Conservation (phyloP, 2,329 filamentous ascomycete species). For the Ophiognomonia clavigignenti-juglandacearum region DNA sequence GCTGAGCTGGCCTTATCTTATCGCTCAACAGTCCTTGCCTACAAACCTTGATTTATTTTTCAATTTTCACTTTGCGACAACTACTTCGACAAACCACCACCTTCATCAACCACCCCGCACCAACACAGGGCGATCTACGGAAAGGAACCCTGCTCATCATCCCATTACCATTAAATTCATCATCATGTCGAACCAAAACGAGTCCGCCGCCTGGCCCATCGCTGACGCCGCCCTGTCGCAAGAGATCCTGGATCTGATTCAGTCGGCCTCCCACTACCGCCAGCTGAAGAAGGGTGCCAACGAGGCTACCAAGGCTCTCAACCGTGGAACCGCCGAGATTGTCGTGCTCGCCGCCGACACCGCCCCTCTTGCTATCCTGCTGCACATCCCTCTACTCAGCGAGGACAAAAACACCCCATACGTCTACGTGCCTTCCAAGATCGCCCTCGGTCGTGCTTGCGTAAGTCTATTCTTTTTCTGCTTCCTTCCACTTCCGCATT, state of each 20-base stretch:
- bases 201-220: constrained; percentile 57
- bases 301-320: constrained; percentile 81
- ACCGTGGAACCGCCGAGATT: constrained; percentile 85
- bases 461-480: not conserved
- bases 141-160: constrained; percentile 50
- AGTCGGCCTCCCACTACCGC: constrained; percentile 63
- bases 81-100: not conserved
- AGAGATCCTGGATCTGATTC: constrained; percentile 77
- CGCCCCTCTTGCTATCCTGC: constrained; percentile 77
- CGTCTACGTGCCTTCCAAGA: constrained; percentile 71
- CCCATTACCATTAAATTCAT: not conserved
- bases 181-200: constrained; percentile 27
- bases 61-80: no score
- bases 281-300: constrained; percentile 90
- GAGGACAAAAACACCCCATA: constrained; percentile 67
- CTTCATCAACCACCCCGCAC: not conserved
- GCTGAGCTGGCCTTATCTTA: constrained; percentile 2
- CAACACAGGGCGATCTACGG: constrained; percentile 52
- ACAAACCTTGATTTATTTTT: no score
- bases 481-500: no score
- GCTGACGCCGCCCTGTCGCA: constrained; percentile 50
- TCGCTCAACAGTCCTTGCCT: not conserved
- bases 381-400: constrained; percentile 83
- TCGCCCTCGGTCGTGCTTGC: constrained; percentile 81
- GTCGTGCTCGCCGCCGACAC: constrained; percentile 88